Evolutionary conservation across 1,284 basidiomycete genomes (phyloP), one percentile per base, ranked within the genome.

Genomic region (Puccinia sorghi): DNA sequence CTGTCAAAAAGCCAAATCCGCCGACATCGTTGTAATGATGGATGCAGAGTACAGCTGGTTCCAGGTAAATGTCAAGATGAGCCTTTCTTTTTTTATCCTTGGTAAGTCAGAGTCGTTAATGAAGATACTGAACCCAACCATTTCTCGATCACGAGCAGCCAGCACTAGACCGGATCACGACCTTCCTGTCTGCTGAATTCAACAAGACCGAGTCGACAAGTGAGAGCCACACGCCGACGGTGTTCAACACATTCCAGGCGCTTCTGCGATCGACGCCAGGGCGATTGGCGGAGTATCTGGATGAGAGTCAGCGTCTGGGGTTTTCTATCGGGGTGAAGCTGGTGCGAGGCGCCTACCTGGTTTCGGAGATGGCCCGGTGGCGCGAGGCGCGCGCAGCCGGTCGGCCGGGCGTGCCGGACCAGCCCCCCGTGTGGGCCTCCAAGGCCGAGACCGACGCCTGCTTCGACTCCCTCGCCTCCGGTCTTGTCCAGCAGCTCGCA

Each of bases 41-140:
- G 75, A 77, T 70, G 75, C 75, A 1, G 75, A 77, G 39, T 77
- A 77, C 56, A 77, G 75, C 64, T 77, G 75, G 75, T 77, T 77
- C 37, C 75, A 77, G 52, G 75, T 59, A 48, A 43, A n/a, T n/a
- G 56, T 27, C 15, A 32, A 15, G 22, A n/a, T 13, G 20, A 41
- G 13, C 13, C 20, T 57, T 52, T 52, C 13, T n/a, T 20, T 32
- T 32, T 32, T 32, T 1, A 4, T 4, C 32, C 32, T 32, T 32
- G 4, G 32, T 32, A 32, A 32, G 32, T 32, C 32, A 32, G 32
- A 32, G 32, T 32, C 32, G 4, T 32, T 1, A 32, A 32, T 2
- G 4, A 32, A 32, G 32, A 32, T 1, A 32, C 32, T 32, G 32
- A 32, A 32, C 4, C 32, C 32, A 32, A 32, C 32, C 32, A 32